Conservation (phyloP, 2,329 filamentous ascomycete genomes). For the Sclerotinia spermophila region DNA sequence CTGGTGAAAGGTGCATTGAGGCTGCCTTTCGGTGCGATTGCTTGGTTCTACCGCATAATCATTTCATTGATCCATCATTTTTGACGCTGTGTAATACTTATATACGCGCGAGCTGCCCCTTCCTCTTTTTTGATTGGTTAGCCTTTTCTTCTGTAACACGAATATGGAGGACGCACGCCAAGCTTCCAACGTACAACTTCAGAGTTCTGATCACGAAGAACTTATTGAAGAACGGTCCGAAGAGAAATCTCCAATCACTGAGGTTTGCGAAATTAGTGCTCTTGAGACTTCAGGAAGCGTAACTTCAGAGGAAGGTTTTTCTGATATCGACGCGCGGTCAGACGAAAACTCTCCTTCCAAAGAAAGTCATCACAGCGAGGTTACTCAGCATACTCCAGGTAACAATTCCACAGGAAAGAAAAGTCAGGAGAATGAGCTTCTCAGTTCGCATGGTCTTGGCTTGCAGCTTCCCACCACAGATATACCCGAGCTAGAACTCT, state of each 20-base stretch:
- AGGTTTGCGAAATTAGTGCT: not conserved
- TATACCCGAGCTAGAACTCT: not conserved
- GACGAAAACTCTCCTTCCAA: not conserved
- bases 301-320: not conserved
- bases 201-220: not conserved
- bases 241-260: not conserved
- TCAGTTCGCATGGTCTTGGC: not conserved
- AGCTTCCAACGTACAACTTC: not conserved
- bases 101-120: not conserved
- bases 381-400: not conserved
- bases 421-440: not conserved
- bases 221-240: not conserved
- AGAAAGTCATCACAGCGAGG: not conserved
- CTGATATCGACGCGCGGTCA: not conserved
- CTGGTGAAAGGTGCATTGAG: slow-evolving; percentile 1
- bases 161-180: slow-evolving; percentile 6
- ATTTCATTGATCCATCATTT: not conserved
- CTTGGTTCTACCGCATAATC: not conserved
- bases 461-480: not conserved
- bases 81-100: slow-evolving; percentile 13
- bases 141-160: not conserved
- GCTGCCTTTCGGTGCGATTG: slow-evolving; percentile 3
- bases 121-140: not conserved
- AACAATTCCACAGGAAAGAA: not conserved
- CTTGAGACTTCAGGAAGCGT: not conserved